A percentile compares a stretch with the other conserved stretches of the same genome.
phyloP scores from a whole-genome alignment of 2,329 filamentous ascomycete genomes.

The Dryadomyces quercivorus region DNA sequence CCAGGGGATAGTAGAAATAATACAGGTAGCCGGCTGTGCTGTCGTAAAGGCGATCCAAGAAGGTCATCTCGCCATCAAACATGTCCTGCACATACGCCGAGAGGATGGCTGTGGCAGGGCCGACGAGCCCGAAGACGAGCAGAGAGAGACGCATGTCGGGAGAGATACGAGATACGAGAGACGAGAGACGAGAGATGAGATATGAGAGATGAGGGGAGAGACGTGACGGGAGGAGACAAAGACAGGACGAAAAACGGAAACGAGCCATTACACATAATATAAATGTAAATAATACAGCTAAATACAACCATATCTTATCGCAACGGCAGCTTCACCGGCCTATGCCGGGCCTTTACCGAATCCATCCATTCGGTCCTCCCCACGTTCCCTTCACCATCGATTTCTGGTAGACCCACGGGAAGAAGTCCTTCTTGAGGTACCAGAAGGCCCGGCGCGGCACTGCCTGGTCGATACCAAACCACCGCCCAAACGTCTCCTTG shows the following conservation, averaged over 20 bases:
- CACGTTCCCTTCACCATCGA: constrained; percentile 41
- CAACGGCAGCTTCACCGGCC: not conserved
- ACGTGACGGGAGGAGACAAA: too few species aligned
- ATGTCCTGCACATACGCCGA: constrained; percentile 20
- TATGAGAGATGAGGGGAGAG: too few species aligned
- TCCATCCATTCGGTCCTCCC: constrained; percentile 38
- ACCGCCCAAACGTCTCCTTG: constrained; percentile 28
- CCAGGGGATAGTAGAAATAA: constrained; percentile 27
- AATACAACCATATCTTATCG: not conserved
- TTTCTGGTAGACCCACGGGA: constrained; percentile 43
- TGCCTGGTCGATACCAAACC: constrained; percentile 23
- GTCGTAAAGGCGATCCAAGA: constrained; percentile 45
- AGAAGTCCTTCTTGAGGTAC: constrained; percentile 34
- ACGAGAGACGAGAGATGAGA: not conserved
- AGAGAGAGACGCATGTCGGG: not conserved
- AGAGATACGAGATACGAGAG: too few species aligned
- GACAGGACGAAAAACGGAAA: not conserved
- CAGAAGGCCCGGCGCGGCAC: constrained; percentile 26
- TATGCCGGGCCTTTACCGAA: not conserved
- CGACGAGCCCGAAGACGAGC: not conserved
- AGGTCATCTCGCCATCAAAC: constrained; percentile 38
- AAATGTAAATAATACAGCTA: not conserved
- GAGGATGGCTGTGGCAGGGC: not conserved
- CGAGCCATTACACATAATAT: not conserved
- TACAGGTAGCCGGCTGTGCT: constrained; percentile 38